These are phyloP conservation scores for Nidularia sp. DNA, from an alignment of 768 basidiomycete species.

Conservation along the genomic window DNA sequence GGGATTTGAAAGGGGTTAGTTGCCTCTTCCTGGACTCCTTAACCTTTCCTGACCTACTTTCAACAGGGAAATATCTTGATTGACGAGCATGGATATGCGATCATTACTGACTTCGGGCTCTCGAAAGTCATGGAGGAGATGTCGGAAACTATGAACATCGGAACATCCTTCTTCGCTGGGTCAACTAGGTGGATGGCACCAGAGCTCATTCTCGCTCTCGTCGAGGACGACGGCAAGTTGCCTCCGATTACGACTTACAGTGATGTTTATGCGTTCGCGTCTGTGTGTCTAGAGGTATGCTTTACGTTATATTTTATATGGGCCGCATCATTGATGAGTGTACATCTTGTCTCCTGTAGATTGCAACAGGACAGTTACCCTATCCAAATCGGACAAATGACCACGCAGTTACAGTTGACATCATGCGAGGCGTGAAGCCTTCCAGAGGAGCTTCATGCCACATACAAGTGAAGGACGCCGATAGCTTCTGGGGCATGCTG, in stretches of 20 bases:
- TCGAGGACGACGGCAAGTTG: slow-evolving; percentile 37
- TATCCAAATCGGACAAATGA: slow-evolving; percentile 53
- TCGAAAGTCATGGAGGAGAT: slow-evolving; percentile 56
- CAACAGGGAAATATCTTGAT: slow-evolving; percentile 54
- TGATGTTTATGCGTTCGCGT: slow-evolving; percentile 60
- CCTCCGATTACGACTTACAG: slow-evolving; percentile 46
- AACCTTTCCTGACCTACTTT: neutral
- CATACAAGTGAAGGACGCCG: slow-evolving; percentile 23
- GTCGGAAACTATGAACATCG: slow-evolving; percentile 27
- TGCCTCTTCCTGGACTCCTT: neutral
- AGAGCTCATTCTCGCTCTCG: slow-evolving; percentile 46
- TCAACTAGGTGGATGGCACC: slow-evolving; percentile 57
- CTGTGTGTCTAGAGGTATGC: slow-evolving; percentile 55
- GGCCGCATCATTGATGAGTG: neutral
- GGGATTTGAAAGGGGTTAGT: slow-evolving; percentile 59
- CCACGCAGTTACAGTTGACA: slow-evolving; percentile 51
- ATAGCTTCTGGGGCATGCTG: slow-evolving; percentile 38
- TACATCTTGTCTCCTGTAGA: slow-evolving; percentile 18
- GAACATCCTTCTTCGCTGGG: slow-evolving; percentile 41
- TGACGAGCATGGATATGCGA: slow-evolving; percentile 42
- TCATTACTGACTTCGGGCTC: slow-evolving; percentile 62
- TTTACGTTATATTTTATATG: neutral
- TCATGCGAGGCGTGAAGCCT: slow-evolving; percentile 47
- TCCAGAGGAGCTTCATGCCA: slow-evolving; percentile 25
- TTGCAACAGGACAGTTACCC: slow-evolving; percentile 47